Evolutionary conservation across 495 filamentous ascomycete genomes (phyloP).

Genomic region (Penicillium fimorum): DNA sequence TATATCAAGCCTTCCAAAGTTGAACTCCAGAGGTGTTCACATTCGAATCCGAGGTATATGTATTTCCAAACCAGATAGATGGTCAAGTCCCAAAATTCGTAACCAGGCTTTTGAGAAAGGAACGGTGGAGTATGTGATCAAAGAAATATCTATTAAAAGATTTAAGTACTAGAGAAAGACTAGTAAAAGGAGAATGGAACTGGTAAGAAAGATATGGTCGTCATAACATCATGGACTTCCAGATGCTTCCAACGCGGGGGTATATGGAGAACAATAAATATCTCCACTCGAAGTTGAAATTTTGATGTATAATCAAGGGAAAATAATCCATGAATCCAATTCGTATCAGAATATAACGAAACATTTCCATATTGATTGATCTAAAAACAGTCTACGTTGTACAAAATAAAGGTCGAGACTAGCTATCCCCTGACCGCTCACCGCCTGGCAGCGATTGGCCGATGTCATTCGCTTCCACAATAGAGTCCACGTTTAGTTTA

Average conservation of each 20-base stretch:
- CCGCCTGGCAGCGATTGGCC: constrained; percentile 43
- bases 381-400: background rate
- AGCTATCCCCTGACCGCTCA: constrained; percentile 28
- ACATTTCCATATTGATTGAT: background rate
- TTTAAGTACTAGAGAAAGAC: background rate
- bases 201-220: background rate
- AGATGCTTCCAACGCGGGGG: constrained; percentile 29
- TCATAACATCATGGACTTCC: constrained; percentile 19
- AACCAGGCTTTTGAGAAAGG: background rate
- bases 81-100: background rate
- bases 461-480: constrained; percentile 41
- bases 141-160: background rate
- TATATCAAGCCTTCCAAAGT: background rate
- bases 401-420: background rate
- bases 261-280: background rate
- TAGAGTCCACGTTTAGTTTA: constrained; percentile 49
- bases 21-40: background rate
- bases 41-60: background rate
- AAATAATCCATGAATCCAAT: background rate
- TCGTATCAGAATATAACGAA: background rate
- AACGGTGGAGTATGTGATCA: background rate
- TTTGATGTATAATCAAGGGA: background rate
- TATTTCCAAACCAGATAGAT: no score
- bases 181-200: constrained; percentile 2
- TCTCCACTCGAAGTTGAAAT: constrained; percentile 1